Percentiles rank a stretch among this genome's conserved stretches.
Evolutionary conservation across 2,329 filamentous ascomycete genomes (phyloP).

Genomic region (Xylariaceae sp.): DNA sequence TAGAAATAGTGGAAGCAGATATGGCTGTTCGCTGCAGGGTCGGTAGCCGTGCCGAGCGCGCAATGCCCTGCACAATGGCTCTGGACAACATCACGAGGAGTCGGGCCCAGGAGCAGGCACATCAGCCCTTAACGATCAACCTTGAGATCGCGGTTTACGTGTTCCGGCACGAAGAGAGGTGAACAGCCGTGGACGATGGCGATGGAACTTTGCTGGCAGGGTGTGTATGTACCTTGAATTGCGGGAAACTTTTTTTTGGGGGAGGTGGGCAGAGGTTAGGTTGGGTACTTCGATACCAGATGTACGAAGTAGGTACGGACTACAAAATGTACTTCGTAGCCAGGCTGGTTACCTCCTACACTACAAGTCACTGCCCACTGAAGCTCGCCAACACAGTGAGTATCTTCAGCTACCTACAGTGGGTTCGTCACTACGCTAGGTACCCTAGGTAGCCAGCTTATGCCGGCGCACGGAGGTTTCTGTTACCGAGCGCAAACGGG

Average conservation of each 20-base stretch:
- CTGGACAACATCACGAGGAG: constrained; percentile 38
- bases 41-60: constrained; percentile 36
- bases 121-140: neutral
- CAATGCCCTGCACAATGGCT: constrained; percentile 37
- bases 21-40: constrained; percentile 30
- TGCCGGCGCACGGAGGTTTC: too few relatives aligned
- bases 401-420: neutral
- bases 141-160: neutral
- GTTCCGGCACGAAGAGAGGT: neutral
- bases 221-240: neutral
- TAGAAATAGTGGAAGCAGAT: constrained; percentile 26
- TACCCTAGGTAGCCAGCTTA: too few relatives aligned
- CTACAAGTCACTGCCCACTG: neutral
- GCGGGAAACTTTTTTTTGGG: constrained; percentile 8
- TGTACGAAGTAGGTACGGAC: neutral
- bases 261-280: neutral
- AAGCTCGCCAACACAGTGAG: neutral
- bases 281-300: neutral
- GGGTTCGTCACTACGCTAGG: neutral
- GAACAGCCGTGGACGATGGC: neutral
- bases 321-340: too few relatives aligned
- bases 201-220: neutral
- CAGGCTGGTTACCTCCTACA: too few relatives aligned
- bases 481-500: too few relatives aligned
- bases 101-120: constrained; percentile 5